Base-by-base conservation (phyloP, 2,329 filamentous ascomycete genomes). In the Xylaria multiplex region DNA sequence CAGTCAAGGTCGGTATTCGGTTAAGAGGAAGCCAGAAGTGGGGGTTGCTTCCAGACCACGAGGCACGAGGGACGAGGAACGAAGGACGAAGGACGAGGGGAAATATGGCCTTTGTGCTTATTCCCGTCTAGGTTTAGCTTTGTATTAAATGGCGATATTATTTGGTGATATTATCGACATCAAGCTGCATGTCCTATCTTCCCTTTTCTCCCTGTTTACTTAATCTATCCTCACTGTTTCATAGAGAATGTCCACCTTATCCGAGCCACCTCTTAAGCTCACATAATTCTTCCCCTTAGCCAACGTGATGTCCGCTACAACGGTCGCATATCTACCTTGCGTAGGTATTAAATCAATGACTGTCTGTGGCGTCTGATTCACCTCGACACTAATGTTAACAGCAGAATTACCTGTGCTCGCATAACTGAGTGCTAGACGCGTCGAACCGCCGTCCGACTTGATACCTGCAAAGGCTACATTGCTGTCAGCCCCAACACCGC, bases 391-490 rank as follows among this genome's bases (percentile, higher is more conserved):
- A 52, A 76, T 46, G 4, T 40, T 57, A 14, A 65, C 67, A 0
- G 67, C 61, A n/a, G 50, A 16, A 40, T 65, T 64, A 13, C 73
- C 73, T 4, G 52, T 11, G 58, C 73, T 75, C 5, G 68, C 64
- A 56, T 76, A 76, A 54, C 68, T 72, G 6, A 76, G 62, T 1
- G 59, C 62, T 14, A 75, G 37, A n/a, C 24, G 54, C 30, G 48
- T 42, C 13, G 22, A 35, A 13, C 57, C 42, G 24, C 72, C 73
- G 9, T 66, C 57, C 5, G 70, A 74, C 58, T 68, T 50, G 30
- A 76, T 71, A 8, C 75, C 75, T 6, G 75, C 73, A 60, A 76
- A 76, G 14, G 73, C 73, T 4, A 76, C 70, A 35, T 65, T 68
- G 50, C 73, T 75, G 59, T 75, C 73, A 6, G 67, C 30, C 27